Conservation (phyloP, 169 alveolate species). For the Miamiensis avidus region DNA sequence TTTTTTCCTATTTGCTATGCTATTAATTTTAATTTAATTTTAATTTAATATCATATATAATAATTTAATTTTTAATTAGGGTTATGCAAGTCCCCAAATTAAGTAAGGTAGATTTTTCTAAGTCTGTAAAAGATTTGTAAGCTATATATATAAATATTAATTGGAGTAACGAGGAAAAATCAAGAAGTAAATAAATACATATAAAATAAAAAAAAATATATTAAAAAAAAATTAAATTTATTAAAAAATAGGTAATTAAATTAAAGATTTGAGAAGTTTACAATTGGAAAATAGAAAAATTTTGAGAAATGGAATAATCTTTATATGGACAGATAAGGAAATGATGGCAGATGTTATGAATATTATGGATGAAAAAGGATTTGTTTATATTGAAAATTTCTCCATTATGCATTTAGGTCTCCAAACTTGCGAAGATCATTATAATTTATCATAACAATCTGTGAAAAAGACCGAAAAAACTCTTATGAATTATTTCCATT, state of each 20-base stretch:
- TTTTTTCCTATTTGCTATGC: background rate
- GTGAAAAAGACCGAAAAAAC: background rate
- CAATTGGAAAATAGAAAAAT: background rate
- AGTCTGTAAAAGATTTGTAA: conserved; percentile 9
- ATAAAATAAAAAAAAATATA: too few relatives aligned
- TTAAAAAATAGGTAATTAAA: too few relatives aligned
- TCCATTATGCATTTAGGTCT: background rate
- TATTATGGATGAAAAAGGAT: conserved; percentile 20
- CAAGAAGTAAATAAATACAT: conserved; percentile 4
- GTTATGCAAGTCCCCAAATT: conserved; percentile 1
- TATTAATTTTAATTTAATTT: background rate
- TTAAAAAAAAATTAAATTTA: too few relatives aligned
- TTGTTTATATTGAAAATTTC: conserved; percentile 25
- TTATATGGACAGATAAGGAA: conserved; percentile 28
- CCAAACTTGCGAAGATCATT: background rate
- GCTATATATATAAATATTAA: conserved; percentile 16
- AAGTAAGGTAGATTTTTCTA: conserved; percentile 6
- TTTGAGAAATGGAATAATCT: conserved; percentile 18
- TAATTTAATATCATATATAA: background rate
- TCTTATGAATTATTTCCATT: too few relatives aligned
- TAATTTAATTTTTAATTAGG: background rate
- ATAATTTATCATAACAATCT: too few relatives aligned
- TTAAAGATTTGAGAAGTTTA: conserved; percentile 6
- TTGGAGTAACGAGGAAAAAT: conserved; percentile 19
- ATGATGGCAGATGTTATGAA: conserved; percentile 6